A percentile compares a stretch with the other conserved stretches of the same genome.
Conservation (phyloP, 1,139 yeast genomes). For the Saccharomyces hybrid region DNA sequence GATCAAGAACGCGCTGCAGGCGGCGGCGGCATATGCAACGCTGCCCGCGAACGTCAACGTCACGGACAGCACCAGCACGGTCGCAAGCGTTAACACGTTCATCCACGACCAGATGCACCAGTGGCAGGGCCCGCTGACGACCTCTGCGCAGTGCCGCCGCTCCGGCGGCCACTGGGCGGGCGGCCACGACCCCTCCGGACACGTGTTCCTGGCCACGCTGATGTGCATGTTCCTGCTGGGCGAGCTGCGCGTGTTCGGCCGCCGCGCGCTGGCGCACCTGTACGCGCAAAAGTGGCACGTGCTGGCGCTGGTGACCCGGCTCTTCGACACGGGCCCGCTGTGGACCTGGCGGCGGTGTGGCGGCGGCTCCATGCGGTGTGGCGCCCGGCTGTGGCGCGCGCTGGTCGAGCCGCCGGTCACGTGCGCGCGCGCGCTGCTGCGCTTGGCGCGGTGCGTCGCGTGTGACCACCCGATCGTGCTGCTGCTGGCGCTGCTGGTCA, state of each 20-base stretch:
- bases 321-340: slow-evolving; percentile 14
- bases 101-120: neutral
- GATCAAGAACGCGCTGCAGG: neutral
- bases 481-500: slow-evolving; percentile 38
- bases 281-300: slow-evolving; percentile 2
- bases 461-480: slow-evolving; percentile 40
- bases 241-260: slow-evolving; percentile 45
- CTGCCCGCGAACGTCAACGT: neutral
- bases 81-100: neutral
- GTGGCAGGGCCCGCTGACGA: slow-evolving; percentile 11
- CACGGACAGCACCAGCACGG: neutral
- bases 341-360: slow-evolving; percentile 4
- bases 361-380: neutral
- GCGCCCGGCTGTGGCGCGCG: slow-evolving; percentile 1
- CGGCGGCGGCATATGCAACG: neutral
- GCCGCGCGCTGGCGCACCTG: slow-evolving; percentile 13
- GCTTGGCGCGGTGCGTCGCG: slow-evolving; percentile 16
- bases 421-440: slow-evolving; percentile 5
- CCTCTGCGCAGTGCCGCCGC: slow-evolving; percentile 51
- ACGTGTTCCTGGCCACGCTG: slow-evolving; percentile 70
- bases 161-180: slow-evolving; percentile 75
- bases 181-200: slow-evolving; percentile 96
- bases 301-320: slow-evolving; percentile 5
- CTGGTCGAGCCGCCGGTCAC: neutral
- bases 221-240: slow-evolving; percentile 62